phyloP scores from a whole-genome alignment of 2,329 filamentous ascomycete species.

The Didymella segeticola region DNA sequence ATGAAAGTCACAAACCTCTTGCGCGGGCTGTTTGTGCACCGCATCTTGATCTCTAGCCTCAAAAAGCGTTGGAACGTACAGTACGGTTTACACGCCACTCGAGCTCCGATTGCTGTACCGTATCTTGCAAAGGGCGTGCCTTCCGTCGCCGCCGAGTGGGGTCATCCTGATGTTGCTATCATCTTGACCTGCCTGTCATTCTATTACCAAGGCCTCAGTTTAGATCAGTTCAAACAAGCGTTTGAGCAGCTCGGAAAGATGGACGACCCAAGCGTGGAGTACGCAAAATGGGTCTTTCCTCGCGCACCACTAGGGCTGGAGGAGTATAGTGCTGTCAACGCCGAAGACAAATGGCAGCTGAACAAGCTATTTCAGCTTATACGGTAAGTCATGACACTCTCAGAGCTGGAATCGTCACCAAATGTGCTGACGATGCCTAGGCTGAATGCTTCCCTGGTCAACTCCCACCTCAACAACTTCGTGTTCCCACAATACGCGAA shows the following conservation, averaged over 20 bases:
- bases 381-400: slow-evolving; percentile 5
- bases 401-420: no score
- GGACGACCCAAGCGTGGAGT: slow-evolving; percentile 64
- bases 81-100: slow-evolving; percentile 55
- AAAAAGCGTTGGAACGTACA: slow-evolving; percentile 72
- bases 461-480: slow-evolving; percentile 71
- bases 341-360: slow-evolving; percentile 62
- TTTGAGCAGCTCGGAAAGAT: slow-evolving; percentile 61
- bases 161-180: slow-evolving; percentile 66
- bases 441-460: slow-evolving; percentile 60
- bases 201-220: slow-evolving; percentile 65
- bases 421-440: neutral
- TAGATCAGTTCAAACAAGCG: slow-evolving; percentile 58
- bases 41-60: slow-evolving; percentile 65
- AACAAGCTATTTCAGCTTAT: slow-evolving; percentile 46
- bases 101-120: slow-evolving; percentile 69
- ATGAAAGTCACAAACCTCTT: slow-evolving; percentile 60
- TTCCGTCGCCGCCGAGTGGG: slow-evolving; percentile 68
- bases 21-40: slow-evolving; percentile 67
- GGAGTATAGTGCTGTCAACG: slow-evolving; percentile 65
- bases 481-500: slow-evolving; percentile 71
- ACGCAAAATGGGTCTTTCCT: slow-evolving; percentile 62
- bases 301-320: slow-evolving; percentile 52
- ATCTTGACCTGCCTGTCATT: slow-evolving; percentile 60
- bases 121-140: slow-evolving; percentile 70